Evolutionary conservation across 441 rosid genomes (phyloP).

Genomic region (Populus hybrid): DNA sequence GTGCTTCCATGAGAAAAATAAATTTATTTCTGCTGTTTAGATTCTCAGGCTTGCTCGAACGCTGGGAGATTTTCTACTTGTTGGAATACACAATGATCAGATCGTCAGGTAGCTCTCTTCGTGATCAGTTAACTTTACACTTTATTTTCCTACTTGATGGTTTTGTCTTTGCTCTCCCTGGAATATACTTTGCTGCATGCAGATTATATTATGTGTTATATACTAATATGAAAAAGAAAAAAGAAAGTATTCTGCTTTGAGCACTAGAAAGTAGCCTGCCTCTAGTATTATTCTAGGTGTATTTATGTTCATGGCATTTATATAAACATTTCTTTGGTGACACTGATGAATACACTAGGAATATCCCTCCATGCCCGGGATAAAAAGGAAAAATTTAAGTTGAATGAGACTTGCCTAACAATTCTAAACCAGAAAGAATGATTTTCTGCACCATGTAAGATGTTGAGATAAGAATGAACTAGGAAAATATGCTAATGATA

Average conservation of each 20-base stretch:
- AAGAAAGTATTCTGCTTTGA: not conserved
- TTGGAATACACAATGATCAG: conserved; percentile 64
- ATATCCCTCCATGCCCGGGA: not conserved
- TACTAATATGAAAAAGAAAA: not conserved
- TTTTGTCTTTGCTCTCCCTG: not conserved
- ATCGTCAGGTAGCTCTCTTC: conserved; percentile 49
- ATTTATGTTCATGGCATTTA: not conserved
- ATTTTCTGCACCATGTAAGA: not conserved
- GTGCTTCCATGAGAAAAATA: conserved; percentile 4
- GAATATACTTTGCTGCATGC: not conserved
- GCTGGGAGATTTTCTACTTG: conserved; percentile 77
- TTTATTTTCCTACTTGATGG: not conserved
- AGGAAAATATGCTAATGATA: too few species aligned
- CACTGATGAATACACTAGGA: not conserved
- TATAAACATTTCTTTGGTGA: not conserved
- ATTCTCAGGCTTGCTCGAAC: conserved; percentile 62
- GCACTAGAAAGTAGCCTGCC: not conserved
- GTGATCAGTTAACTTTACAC: not conserved
- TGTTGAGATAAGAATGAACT: not conserved
- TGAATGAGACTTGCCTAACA: not conserved
- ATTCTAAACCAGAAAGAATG: not conserved
- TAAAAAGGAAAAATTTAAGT: not conserved
- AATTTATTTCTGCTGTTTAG: conserved; percentile 25
- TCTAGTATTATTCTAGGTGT: not conserved
- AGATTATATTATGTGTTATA: not conserved